Conservation (phyloP, 2,329 filamentous ascomycete species). For the Byssoonygena ceratinophila region DNA sequence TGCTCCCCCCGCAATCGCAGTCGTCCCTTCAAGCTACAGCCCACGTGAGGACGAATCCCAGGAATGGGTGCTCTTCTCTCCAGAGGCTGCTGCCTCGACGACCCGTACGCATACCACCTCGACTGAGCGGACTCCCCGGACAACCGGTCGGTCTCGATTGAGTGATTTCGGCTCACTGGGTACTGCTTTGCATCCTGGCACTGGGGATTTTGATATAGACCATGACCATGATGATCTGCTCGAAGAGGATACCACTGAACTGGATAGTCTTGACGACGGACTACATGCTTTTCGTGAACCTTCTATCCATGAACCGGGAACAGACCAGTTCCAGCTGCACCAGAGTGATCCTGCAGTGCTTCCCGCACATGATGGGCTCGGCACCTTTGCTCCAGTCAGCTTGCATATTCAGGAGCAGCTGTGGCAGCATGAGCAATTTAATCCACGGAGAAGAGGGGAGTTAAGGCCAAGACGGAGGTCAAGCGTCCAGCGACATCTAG, state of each 20-base stretch:
- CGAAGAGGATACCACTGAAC: slow-evolving; percentile 59
- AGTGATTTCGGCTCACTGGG: slow-evolving; percentile 71
- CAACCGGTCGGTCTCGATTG: slow-evolving; percentile 58
- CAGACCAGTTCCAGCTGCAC: slow-evolving; percentile 21
- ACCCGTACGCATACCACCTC: slow-evolving; percentile 58
- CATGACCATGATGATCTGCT: slow-evolving; percentile 42
- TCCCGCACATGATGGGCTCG: slow-evolving; percentile 85
- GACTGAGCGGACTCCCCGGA: slow-evolving; percentile 54
- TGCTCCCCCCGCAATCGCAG: slow-evolving; percentile 17
- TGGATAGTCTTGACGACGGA: slow-evolving; percentile 89
- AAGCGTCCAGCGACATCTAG: slow-evolving; percentile 48
- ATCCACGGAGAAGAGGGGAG: slow-evolving; percentile 52
- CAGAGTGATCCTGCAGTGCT: slow-evolving; percentile 58
- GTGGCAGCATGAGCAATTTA: slow-evolving; percentile 80
- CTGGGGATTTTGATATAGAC: slow-evolving; percentile 43
- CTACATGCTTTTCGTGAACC: slow-evolving; percentile 73
- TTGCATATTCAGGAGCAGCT: slow-evolving; percentile 65
- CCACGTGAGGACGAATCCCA: slow-evolving; percentile 58
- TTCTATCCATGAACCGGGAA: slow-evolving; percentile 17
- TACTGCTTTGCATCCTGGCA: slow-evolving; percentile 37
- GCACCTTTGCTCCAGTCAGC: slow-evolving; percentile 62
- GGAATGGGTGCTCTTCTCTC: slow-evolving; percentile 95
- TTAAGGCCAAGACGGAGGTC: slow-evolving; percentile 43
- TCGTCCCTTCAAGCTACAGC: slow-evolving; percentile 24
- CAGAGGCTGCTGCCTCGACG: slow-evolving; percentile 41